phyloP scores from a whole-genome alignment of 1,284 basidiomycete species.

The Schizopora paradoxa region DNA sequence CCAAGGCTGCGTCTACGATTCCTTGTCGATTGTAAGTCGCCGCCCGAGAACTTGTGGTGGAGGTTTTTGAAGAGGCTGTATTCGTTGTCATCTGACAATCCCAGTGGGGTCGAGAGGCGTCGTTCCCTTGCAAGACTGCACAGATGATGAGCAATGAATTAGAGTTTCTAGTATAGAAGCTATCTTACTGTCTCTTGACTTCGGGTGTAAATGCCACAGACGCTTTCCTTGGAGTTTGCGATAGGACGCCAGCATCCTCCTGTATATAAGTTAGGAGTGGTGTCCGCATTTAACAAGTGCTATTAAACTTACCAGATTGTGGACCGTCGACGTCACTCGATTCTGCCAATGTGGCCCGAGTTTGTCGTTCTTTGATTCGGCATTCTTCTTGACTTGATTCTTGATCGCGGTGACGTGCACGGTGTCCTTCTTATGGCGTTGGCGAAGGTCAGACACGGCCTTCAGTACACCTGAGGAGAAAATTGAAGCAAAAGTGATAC shows the following conservation, averaged over 20 bases:
- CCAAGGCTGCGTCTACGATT: too few relatives aligned
- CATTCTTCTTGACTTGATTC: slow-evolving; percentile 45
- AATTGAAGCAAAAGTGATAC: slow-evolving; percentile 1
- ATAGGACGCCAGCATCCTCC: slow-evolving; percentile 41
- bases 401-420: slow-evolving; percentile 43
- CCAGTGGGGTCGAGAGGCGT: too few relatives aligned
- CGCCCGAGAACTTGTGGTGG: too few relatives aligned
- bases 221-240: slow-evolving; percentile 28
- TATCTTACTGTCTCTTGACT: slow-evolving; percentile 41
- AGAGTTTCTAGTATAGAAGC: too few relatives aligned
- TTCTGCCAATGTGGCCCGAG: slow-evolving; percentile 46
- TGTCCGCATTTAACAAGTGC: too few relatives aligned
- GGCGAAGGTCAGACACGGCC: slow-evolving; percentile 40
- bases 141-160: too few relatives aligned
- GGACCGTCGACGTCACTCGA: slow-evolving; percentile 44
- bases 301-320: slow-evolving; percentile 40
- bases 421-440: slow-evolving; percentile 37
- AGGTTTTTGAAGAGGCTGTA: too few relatives aligned
- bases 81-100: too few relatives aligned
- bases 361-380: slow-evolving; percentile 39
- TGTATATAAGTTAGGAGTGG: too few relatives aligned
- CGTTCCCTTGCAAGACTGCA: too few relatives aligned
- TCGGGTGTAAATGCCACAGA: slow-evolving; percentile 37
- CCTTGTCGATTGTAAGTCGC: too few relatives aligned
- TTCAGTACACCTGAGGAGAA: slow-evolving; percentile 37